These are phyloP conservation scores for Malus hybrid DNA, from an alignment of 331 rosid species.

Conservation along the genomic window DNA sequence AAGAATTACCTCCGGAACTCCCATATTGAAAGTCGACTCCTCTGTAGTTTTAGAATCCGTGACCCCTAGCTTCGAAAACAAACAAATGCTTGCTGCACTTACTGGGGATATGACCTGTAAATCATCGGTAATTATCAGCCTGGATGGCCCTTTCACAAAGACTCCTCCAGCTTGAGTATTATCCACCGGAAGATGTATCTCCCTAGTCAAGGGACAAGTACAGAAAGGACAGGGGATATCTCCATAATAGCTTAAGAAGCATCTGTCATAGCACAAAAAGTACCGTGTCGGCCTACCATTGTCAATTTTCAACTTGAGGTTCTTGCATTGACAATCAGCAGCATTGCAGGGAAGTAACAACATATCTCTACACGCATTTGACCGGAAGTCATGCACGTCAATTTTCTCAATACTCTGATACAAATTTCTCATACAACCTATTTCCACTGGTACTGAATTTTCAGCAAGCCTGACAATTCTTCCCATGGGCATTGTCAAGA, in stretches of 20 bases:
- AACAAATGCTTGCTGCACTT: background rate
- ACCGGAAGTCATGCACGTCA: background rate
- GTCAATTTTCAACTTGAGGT: constrained; percentile 12
- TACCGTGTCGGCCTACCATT: background rate
- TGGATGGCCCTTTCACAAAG: background rate
- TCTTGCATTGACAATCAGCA: background rate
- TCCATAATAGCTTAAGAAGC: background rate
- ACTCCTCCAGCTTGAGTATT: background rate
- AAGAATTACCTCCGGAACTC: background rate
- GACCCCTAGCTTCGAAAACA: background rate
- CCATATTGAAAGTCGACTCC: background rate
- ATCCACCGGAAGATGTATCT: too few species aligned
- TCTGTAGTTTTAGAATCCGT: background rate
- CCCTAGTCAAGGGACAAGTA: background rate
- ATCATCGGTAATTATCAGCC: background rate
- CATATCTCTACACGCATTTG: background rate
- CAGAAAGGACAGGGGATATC: background rate
- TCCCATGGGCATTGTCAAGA: constrained; percentile 13
- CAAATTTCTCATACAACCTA: constrained; percentile 19
- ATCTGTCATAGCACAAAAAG: background rate
- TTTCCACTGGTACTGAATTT: background rate
- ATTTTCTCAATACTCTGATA: constrained; percentile 3
- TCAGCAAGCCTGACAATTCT: background rate
- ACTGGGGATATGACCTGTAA: background rate
- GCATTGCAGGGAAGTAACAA: background rate